Evolutionary conservation across 768 basidiomycete genomes (phyloP).

Genomic region (Gloeostereum incarnatum): DNA sequence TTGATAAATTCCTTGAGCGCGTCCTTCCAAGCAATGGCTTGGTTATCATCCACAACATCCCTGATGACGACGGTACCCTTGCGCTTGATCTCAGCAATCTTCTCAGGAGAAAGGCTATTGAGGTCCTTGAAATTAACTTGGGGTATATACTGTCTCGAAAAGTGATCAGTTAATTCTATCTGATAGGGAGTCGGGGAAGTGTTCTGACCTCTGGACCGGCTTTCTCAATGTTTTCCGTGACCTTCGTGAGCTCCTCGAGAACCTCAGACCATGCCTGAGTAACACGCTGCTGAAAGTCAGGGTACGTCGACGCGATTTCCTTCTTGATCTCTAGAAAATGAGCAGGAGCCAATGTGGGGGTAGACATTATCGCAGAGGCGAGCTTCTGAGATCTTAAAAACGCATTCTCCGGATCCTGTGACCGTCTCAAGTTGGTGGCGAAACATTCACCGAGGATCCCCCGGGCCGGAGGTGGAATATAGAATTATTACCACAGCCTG

Average conservation of each 20-base stretch:
- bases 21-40: conserved; percentile 50
- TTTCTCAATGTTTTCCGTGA: conserved; percentile 32
- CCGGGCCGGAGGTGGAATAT: too few species aligned
- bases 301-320: conserved; percentile 41
- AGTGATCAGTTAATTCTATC: background rate
- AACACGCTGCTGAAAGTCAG: conserved; percentile 39
- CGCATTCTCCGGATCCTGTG: too few species aligned
- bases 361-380: too few species aligned
- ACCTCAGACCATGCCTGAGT: conserved; percentile 53
- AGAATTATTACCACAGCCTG: too few species aligned
- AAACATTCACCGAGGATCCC: too few species aligned
- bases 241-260: conserved; percentile 36
- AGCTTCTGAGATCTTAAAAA: too few species aligned
- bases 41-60: conserved; percentile 46
- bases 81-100: conserved; percentile 39
- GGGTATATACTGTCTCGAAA: conserved; percentile 40
- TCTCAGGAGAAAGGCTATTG: conserved; percentile 30
- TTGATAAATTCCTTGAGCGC: conserved; percentile 46
- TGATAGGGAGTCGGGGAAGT: too few species aligned
- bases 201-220: conserved; percentile 42
- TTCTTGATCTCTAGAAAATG: conserved; percentile 52
- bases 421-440: too few species aligned
- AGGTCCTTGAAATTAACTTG: conserved; percentile 52
- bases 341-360: conserved; percentile 18
- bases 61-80: conserved; percentile 54